Evolutionary conservation across 768 basidiomycete species (phyloP).

Genomic region (Pleurotus giganteus): DNA sequence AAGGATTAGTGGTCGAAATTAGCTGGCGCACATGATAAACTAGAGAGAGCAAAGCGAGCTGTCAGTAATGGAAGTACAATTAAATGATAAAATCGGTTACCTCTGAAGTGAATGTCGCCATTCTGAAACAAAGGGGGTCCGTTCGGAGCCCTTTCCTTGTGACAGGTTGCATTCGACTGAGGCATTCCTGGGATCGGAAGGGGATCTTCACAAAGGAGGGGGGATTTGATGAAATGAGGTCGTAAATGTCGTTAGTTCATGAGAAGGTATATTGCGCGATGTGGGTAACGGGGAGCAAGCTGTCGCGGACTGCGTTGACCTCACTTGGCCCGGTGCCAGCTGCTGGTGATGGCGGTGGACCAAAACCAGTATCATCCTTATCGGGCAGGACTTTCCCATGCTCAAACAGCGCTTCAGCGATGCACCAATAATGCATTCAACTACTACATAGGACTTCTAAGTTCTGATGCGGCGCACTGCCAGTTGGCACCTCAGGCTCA

Average conservation of each 20-base stretch:
- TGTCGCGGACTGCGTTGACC: too few relatives aligned
- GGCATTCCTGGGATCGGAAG: not conserved
- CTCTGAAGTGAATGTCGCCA: slow-evolving; percentile 59
- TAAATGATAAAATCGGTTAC: slow-evolving; percentile 27
- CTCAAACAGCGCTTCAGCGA: too few relatives aligned
- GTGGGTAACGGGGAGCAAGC: too few relatives aligned
- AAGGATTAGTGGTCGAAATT: not conserved
- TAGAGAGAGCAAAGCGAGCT: slow-evolving; percentile 23
- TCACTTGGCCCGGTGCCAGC: too few relatives aligned
- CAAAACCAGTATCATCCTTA: too few relatives aligned
- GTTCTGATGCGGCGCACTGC: too few relatives aligned
- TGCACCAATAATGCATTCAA: too few relatives aligned
- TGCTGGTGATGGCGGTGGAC: too few relatives aligned
- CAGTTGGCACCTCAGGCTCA: too few relatives aligned
- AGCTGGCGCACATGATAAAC: slow-evolving; percentile 57
- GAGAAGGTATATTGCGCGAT: not conserved
- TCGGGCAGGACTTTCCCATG: too few relatives aligned
- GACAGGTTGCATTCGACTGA: slow-evolving; percentile 8
- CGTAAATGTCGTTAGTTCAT: slow-evolving; percentile 9
- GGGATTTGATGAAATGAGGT: not conserved
- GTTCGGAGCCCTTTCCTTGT: slow-evolving; percentile 10
- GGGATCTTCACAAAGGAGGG: not conserved
- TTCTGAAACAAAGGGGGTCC: slow-evolving; percentile 57
- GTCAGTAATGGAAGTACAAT: not conserved
- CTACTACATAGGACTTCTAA: too few relatives aligned